phyloP scores from a whole-genome alignment of 805 yeast genomes.

The Kuraishia hungarica region DNA sequence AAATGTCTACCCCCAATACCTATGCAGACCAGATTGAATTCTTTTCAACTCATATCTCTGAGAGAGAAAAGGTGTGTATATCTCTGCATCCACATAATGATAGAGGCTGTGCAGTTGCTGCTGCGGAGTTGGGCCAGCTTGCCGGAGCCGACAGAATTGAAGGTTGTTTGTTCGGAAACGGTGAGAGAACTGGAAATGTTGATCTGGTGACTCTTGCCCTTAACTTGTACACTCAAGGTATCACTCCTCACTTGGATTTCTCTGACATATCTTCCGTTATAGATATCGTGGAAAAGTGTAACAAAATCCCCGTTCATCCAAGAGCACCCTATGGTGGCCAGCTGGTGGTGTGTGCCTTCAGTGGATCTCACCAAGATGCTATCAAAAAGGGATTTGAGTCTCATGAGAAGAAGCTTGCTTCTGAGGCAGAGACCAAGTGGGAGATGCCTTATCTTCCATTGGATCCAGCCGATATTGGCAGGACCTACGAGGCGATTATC shows the following conservation, averaged over 20 bases:
- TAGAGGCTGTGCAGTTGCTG: constrained; percentile 81
- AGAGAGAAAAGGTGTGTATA: constrained; percentile 62
- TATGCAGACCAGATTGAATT: constrained; percentile 80
- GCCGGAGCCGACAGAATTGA: constrained; percentile 87
- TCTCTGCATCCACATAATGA: constrained; percentile 75
- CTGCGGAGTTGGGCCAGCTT: constrained; percentile 64
- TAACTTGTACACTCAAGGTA: constrained; percentile 73
- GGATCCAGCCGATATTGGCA: constrained; percentile 76
- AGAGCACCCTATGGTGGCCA: constrained; percentile 81
- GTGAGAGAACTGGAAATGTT: constrained; percentile 82
- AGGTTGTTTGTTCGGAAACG: constrained; percentile 77
- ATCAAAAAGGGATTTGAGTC: constrained; percentile 30
- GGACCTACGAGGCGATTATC: constrained; percentile 75
- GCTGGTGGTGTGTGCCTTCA: constrained; percentile 70
- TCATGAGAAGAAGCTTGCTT: constrained; percentile 40
- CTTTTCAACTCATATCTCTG: constrained; percentile 56
- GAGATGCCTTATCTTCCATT: constrained; percentile 69
- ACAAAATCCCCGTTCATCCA: constrained; percentile 65
- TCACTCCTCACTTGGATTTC: constrained; percentile 62
- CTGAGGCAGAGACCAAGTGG: constrained; percentile 45
- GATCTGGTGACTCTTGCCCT: constrained; percentile 69
- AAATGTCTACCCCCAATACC: constrained; percentile 65
- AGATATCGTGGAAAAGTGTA: constrained; percentile 66
- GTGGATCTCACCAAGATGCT: constrained; percentile 42
- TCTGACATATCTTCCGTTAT: constrained; percentile 60